These are phyloP conservation scores for Penicillium sp. DNA, from an alignment of 2,329 filamentous ascomycete genomes.

Conservation along the genomic window DNA sequence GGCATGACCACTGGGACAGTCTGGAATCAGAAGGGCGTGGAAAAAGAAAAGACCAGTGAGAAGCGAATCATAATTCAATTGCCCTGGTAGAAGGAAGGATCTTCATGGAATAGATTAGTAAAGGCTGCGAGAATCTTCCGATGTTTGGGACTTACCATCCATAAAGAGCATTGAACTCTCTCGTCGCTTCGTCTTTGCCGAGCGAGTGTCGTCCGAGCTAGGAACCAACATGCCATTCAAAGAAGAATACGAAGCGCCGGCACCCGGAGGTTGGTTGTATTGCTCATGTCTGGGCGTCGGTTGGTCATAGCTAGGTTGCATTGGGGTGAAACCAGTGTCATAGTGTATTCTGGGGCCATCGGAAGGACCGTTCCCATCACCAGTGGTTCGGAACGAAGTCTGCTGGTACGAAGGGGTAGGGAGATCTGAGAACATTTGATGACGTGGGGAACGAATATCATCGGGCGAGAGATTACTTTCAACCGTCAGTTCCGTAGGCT, in stretches of 20 bases:
- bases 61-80: constrained; percentile 9
- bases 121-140: not conserved
- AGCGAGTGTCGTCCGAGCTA: constrained; percentile 33
- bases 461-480: constrained; percentile 48
- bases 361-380: constrained; percentile 25
- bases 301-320: constrained; percentile 51
- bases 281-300: constrained; percentile 29
- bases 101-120: not conserved
- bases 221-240: constrained; percentile 44
- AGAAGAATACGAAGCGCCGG: constrained; percentile 25
- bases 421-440: constrained; percentile 66
- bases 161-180: constrained; percentile 51
- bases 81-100: constrained; percentile 14
- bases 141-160: constrained; percentile 24
- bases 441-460: constrained; percentile 62
- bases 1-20: constrained; percentile 11
- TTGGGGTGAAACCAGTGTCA: constrained; percentile 53
- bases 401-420: constrained; percentile 63
- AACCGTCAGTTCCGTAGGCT: constrained; percentile 45
- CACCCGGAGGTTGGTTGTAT: constrained; percentile 23
- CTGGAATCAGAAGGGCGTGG: constrained; percentile 1
- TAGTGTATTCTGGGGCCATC: constrained; percentile 33
- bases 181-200: constrained; percentile 46
- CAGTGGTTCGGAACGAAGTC: constrained; percentile 46
- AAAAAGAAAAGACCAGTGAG: not conserved